phyloP scores from a whole-genome alignment of 2,329 filamentous ascomycete genomes.

The Stenocarpella maydis region DNA sequence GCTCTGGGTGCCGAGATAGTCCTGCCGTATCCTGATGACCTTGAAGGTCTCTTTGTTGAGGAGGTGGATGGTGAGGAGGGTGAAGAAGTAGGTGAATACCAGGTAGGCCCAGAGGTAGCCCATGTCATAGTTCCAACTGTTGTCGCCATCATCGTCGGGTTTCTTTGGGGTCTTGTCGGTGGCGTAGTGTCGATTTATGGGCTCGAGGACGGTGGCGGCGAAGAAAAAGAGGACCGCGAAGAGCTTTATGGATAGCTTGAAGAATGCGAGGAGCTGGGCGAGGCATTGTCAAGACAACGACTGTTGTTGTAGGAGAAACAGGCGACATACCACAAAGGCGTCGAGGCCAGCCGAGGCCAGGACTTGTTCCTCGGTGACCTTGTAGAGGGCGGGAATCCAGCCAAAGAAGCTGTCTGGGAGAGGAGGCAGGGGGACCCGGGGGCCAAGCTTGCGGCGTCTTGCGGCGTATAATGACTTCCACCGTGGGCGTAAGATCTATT shows the following conservation, averaged over 20 bases:
- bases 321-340: slow-evolving; percentile 79
- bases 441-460: slow-evolving; percentile 77
- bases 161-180: slow-evolving; percentile 31
- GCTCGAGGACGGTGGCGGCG: slow-evolving; percentile 80
- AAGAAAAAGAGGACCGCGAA: slow-evolving; percentile 83
- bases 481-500: slow-evolving; percentile 82
- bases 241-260: slow-evolving; percentile 92
- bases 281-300: not conserved
- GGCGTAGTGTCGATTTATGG: slow-evolving; percentile 78
- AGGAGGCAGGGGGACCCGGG: slow-evolving; percentile 69
- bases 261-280: slow-evolving; percentile 83
- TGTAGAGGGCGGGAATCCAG: slow-evolving; percentile 89
- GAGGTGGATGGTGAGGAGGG: slow-evolving; percentile 80
- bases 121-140: slow-evolving; percentile 43
- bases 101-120: slow-evolving; percentile 91
- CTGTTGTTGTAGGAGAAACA: not conserved
- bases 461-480: slow-evolving; percentile 93
- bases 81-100: slow-evolving; percentile 94
- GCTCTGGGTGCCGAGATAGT: slow-evolving; percentile 90
- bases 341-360: slow-evolving; percentile 90
- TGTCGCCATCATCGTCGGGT: slow-evolving; percentile 36
- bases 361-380: slow-evolving; percentile 87
- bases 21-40: slow-evolving; percentile 85
- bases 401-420: slow-evolving; percentile 87
- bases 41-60: slow-evolving; percentile 84